Percentiles rank a stretch among this genome's conserved stretches.
Evolutionary conservation across 2,329 filamentous ascomycete genomes (phyloP).

Genomic region (Lecanicillium sp.): DNA sequence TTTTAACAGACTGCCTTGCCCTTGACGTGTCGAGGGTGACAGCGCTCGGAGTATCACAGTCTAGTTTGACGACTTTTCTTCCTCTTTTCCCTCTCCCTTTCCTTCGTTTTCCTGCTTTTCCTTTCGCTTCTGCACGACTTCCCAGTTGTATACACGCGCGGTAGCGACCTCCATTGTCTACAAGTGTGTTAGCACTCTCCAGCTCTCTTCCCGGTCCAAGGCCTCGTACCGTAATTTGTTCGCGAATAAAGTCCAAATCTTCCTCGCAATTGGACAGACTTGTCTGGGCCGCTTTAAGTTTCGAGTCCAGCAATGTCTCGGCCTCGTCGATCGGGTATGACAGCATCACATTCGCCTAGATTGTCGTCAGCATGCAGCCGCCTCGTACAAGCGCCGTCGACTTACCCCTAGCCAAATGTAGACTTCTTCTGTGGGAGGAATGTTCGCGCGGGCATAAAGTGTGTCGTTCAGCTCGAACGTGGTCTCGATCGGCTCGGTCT

Average conservation of each 20-base stretch:
- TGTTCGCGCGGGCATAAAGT: conserved; percentile 78
- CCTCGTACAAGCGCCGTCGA: conserved; percentile 9
- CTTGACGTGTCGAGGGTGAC: too few relatives aligned
- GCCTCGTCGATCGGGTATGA: conserved; percentile 89
- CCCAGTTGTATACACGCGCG: conserved; percentile 98
- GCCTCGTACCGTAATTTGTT: conserved; percentile 81
- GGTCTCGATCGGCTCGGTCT: conserved; percentile 70
- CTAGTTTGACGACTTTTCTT: conserved; percentile 20
- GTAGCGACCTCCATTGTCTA: conserved; percentile 95
- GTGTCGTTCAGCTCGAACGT: conserved; percentile 97
- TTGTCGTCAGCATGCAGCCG: conserved; percentile 15
- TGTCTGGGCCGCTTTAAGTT: conserved; percentile 69
- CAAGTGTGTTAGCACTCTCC: conserved; percentile 9
- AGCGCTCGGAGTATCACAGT: conserved; percentile 7
- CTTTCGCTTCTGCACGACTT: conserved; percentile 90
- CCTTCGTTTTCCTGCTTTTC: conserved; percentile 62
- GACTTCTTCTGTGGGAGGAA: conserved; percentile 80
- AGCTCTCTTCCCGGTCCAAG: not conserved
- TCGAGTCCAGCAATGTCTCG: conserved; percentile 66
- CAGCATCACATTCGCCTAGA: conserved; percentile 90
- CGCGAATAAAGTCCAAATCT: conserved; percentile 88
- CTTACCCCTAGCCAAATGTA: conserved; percentile 91
- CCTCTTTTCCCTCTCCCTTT: conserved; percentile 29
- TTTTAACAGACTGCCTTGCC: too few relatives aligned
- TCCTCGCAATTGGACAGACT: conserved; percentile 88